phyloP scores from a whole-genome alignment of 352 stramenopile genomes.

The Pythium aristosporum region DNA sequence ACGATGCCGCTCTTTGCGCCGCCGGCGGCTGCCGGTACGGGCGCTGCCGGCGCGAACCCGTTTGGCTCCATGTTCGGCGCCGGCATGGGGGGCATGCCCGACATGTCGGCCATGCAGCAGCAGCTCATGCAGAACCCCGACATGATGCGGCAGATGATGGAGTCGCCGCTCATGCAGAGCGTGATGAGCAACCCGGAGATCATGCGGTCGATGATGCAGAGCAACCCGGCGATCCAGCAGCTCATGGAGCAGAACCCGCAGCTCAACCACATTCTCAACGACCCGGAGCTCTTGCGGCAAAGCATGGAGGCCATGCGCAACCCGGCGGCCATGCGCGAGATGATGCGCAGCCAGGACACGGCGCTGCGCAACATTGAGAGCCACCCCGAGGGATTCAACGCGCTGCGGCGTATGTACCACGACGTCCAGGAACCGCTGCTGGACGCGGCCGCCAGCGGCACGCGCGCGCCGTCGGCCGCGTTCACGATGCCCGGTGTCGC shows the following conservation, averaged over 20 bases:
- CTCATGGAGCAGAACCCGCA: slow-evolving; percentile 96
- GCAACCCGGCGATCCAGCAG: slow-evolving; percentile 94
- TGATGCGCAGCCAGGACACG: slow-evolving; percentile 97
- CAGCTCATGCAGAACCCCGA: slow-evolving; percentile 88
- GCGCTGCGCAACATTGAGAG: slow-evolving; percentile 97
- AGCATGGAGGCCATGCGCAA: slow-evolving; percentile 98
- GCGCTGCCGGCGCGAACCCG: slow-evolving; percentile 28
- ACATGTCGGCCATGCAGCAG: slow-evolving; percentile 85
- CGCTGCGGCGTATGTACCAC: slow-evolving; percentile 93
- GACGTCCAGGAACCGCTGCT: slow-evolving; percentile 96
- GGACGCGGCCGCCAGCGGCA: slow-evolving; percentile 79
- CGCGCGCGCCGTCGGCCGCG: slow-evolving; percentile 46
- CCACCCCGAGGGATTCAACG: slow-evolving; percentile 96
- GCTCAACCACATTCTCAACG: slow-evolving; percentile 94
- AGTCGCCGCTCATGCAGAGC: slow-evolving; percentile 90
- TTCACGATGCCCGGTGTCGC: slow-evolving; percentile 86
- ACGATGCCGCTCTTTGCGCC: slow-evolving; percentile 50
- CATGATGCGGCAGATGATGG: slow-evolving; percentile 88
- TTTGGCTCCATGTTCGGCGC: slow-evolving; percentile 44
- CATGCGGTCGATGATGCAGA: slow-evolving; percentile 94
- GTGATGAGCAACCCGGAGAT: slow-evolving; percentile 96
- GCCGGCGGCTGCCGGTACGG: slow-evolving; percentile 2
- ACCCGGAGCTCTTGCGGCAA: slow-evolving; percentile 94
- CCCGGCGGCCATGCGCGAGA: slow-evolving; percentile 93
- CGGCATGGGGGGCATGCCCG: slow-evolving; percentile 35